Evolutionary conservation across 768 basidiomycete species (phyloP).

Genomic region (Boletus eberwhitei): DNA sequence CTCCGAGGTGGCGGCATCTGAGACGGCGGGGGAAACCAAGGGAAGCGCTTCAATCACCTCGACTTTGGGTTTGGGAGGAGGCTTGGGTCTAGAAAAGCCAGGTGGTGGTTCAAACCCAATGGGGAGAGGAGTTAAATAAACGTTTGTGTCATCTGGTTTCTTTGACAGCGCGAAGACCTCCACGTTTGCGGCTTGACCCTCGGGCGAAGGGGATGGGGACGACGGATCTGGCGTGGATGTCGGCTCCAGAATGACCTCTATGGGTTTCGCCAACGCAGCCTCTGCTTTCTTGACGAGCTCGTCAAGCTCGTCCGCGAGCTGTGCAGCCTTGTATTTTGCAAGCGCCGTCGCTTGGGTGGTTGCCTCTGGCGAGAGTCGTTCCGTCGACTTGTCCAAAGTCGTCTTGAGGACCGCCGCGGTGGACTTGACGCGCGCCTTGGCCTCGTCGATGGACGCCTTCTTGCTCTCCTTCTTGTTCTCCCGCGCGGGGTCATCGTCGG

Average conservation of each 20-base stretch:
- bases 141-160: constrained; percentile 26
- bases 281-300: constrained; percentile 73
- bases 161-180: constrained; percentile 27
- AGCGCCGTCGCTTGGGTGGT: constrained; percentile 39
- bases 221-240: constrained; percentile 18
- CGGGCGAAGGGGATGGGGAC: constrained; percentile 26
- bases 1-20: constrained; percentile 69
- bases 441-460: constrained; percentile 38
- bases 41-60: constrained; percentile 48
- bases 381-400: constrained; percentile 38
- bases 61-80: constrained; percentile 39
- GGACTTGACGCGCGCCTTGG: constrained; percentile 44
- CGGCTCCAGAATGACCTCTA: constrained; percentile 25
- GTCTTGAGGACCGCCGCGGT: constrained; percentile 47
- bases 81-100: constrained; percentile 67
- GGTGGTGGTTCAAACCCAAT: constrained; percentile 93
- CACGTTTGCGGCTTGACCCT: constrained; percentile 22
- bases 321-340: constrained; percentile 42
- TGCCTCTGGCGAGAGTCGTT: constrained; percentile 25
- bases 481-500: constrained; percentile 32
- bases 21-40: constrained; percentile 76
- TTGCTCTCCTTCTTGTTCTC: constrained; percentile 37
- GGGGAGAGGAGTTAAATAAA: constrained; percentile 74
- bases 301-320: constrained; percentile 61
- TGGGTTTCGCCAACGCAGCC: constrained; percentile 54